phyloP scores from a whole-genome alignment of 495 filamentous ascomycete species.

The Penicillium lagena region DNA sequence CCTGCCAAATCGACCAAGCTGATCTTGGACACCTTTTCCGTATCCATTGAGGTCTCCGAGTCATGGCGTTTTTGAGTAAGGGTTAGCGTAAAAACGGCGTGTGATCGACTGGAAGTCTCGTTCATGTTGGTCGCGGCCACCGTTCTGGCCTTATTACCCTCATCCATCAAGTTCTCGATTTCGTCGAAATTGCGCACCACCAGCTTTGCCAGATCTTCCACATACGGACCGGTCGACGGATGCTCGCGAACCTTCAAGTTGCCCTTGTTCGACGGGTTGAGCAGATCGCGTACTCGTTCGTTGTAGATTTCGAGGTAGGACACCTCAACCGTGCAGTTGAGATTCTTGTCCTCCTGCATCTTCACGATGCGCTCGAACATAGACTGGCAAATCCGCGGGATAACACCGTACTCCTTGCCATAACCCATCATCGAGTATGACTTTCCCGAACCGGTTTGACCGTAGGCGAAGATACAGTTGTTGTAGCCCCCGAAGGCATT shows the following conservation, averaged over 20 bases:
- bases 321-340: constrained; percentile 91
- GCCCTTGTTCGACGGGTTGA: constrained; percentile 94
- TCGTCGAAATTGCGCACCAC: constrained; percentile 96
- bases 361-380: constrained; percentile 85
- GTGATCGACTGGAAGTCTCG: constrained; percentile 95
- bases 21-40: constrained; percentile 96
- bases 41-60: constrained; percentile 87
- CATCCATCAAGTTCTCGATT: constrained; percentile 97
- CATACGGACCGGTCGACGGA: constrained; percentile 94
- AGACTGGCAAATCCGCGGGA: constrained; percentile 94
- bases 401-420: constrained; percentile 91
- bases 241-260: constrained; percentile 97
- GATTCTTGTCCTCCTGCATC: constrained; percentile 70
- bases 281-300: constrained; percentile 90
- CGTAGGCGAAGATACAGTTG: constrained; percentile 99
- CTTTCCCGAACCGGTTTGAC: constrained; percentile 97
- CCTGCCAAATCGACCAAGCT: constrained; percentile 96
- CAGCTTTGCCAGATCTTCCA: constrained; percentile 94
- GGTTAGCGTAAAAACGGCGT: constrained; percentile 96
- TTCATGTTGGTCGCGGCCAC: constrained; percentile 99
- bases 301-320: constrained; percentile 99
- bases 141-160: constrained; percentile 96
- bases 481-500: constrained; percentile 99
- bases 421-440: constrained; percentile 99
- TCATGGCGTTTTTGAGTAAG: constrained; percentile 93